Percentiles rank a stretch among this genome's conserved stretches.
Conservation (phyloP, 805 yeast genomes). For the Kodamaea sagamina region DNA sequence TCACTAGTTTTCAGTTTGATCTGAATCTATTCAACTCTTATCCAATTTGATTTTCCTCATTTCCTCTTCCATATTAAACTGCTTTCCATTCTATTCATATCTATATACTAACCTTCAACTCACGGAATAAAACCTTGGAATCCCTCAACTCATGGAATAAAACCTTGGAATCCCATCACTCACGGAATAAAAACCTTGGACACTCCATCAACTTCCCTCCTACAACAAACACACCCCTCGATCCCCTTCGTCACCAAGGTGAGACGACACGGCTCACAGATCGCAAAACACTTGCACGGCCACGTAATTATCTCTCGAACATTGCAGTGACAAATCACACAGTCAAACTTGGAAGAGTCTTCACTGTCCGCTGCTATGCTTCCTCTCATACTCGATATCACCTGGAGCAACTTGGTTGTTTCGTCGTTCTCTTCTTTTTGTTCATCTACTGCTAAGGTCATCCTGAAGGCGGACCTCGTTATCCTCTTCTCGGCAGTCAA, state of each 20-base stretch:
- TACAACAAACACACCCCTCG: constrained; percentile 82
- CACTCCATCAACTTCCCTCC: constrained; percentile 69
- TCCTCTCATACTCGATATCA: constrained; percentile 20
- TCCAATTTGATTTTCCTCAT: no score
- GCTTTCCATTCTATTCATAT: no score
- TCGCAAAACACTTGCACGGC: constrained; percentile 91
- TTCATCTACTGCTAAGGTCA: not conserved
- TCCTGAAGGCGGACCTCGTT: constrained; percentile 36
- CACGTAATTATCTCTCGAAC: constrained; percentile 78
- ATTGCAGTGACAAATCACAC: constrained; percentile 81
- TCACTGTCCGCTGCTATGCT: constrained; percentile 16
- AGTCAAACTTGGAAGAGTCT: constrained; percentile 43
- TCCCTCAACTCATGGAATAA: no score
- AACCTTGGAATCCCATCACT: no score
- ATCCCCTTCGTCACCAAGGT: constrained; percentile 72
- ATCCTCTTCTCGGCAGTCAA: constrained; percentile 25
- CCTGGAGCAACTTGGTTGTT: constrained; percentile 23
- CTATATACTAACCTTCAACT: no score
- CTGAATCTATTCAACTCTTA: no score
- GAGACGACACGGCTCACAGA: constrained; percentile 82
- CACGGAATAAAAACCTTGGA: constrained; percentile 61
- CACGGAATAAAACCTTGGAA: no score
- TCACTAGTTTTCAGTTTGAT: no score
- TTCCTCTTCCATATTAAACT: no score
- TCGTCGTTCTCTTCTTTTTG: constrained; percentile 18